These are phyloP conservation scores for Coffea eugenioides DNA, from an alignment of 257 asterid genomes.

Conservation along the genomic window DNA sequence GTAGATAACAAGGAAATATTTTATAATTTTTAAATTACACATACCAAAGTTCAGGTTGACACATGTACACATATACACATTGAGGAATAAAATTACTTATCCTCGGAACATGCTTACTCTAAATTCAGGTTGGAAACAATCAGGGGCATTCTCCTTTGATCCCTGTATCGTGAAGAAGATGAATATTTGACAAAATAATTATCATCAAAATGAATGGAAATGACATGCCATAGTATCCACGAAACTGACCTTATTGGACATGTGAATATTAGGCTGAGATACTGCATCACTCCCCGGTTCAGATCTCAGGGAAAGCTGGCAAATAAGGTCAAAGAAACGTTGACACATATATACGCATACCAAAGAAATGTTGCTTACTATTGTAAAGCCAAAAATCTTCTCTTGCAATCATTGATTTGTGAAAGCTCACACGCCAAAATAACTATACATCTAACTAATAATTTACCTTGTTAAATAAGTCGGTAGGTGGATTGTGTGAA, in stretches of 20 bases:
- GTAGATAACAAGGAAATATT: conserved; percentile 3
- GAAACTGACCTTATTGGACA: conserved; percentile 46
- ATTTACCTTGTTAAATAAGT: conserved; percentile 57
- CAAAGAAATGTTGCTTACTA: background rate
- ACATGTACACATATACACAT: no score
- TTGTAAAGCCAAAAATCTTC: background rate
- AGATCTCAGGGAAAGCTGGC: conserved; percentile 66
- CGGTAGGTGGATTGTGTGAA: conserved; percentile 42
- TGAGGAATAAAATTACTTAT: background rate
- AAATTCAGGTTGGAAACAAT: conserved; percentile 42
- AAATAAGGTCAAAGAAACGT: background rate
- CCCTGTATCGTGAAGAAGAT: conserved; percentile 30
- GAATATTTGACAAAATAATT: background rate
- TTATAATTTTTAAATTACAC: background rate
- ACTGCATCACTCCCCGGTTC: conserved; percentile 27
- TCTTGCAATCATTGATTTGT: background rate
- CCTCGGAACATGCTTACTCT: conserved; percentile 39
- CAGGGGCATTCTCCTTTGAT: conserved; percentile 43
- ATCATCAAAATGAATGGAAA: background rate
- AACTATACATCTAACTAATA: background rate
- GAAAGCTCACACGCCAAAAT: background rate
- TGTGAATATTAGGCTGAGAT: conserved; percentile 28
- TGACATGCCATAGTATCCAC: background rate
- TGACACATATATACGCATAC: background rate
- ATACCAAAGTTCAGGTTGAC: no score